Conservation (phyloP, 345 rosid species). For the Eucalyptus caleyi region DNA sequence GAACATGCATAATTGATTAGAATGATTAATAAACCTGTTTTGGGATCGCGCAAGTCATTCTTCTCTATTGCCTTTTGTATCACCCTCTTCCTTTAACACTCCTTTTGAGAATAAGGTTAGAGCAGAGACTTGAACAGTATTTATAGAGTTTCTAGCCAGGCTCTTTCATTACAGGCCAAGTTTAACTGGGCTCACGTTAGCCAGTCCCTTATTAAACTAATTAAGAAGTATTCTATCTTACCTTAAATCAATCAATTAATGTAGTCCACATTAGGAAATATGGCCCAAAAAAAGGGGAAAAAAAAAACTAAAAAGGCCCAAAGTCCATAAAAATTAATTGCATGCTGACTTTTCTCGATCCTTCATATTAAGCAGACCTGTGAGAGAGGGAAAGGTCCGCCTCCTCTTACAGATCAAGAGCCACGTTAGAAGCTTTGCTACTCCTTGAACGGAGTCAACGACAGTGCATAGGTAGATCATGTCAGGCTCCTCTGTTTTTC, state of each 20-base stretch:
- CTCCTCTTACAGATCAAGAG: background rate
- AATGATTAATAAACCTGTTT: no score
- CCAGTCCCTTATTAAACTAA: accelerated
- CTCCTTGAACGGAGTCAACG: background rate
- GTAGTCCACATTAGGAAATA: accelerated
- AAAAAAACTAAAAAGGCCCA: background rate
- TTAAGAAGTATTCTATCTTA: accelerated
- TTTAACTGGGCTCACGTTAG: accelerated
- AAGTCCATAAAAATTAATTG: background rate
- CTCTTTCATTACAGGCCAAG: accelerated
- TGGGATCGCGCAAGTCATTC: no score
- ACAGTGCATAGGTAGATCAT: background rate
- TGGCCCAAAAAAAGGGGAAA: background rate
- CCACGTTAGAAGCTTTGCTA: background rate
- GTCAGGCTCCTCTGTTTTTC: background rate
- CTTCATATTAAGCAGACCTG: background rate
- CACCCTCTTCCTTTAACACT: no score
- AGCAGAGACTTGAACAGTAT: accelerated
- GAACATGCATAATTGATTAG: no score
- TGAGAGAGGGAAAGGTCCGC: background rate
- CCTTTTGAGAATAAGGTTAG: no score
- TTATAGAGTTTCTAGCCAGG: accelerated
- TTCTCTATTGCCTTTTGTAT: no score
- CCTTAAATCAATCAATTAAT: no score
- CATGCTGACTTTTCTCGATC: background rate